These are phyloP conservation scores for Cymbidium sinense DNA, from an alignment of 106 monocot species.

Conservation along the genomic window DNA sequence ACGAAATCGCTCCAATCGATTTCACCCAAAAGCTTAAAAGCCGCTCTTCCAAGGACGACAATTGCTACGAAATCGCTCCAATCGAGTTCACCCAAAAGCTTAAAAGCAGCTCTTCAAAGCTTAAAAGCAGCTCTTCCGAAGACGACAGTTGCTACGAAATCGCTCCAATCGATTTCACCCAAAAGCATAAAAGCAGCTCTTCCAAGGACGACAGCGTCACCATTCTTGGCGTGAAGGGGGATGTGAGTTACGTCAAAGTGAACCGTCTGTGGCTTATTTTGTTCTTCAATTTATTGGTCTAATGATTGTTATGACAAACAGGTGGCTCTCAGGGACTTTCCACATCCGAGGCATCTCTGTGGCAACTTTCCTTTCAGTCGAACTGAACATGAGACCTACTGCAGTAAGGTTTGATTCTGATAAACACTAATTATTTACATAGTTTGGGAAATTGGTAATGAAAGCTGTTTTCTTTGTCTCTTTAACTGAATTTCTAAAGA, in stretches of 20 bases:
- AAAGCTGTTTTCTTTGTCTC: neutral
- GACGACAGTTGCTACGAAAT: too few species aligned
- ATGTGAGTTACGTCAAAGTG: neutral
- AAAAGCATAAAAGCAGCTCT: neutral
- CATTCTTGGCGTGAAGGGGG: neutral
- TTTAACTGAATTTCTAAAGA: neutral
- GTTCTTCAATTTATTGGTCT: neutral
- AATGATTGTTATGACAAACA: constrained; percentile 2
- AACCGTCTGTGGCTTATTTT: neutral
- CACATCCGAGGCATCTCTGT: constrained; percentile 51
- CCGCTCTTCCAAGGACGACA: neutral
- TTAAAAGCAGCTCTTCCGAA: too few species aligned
- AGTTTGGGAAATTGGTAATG: neutral
- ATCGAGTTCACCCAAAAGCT: too few species aligned
- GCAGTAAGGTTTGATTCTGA: constrained; percentile 19
- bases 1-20: constrained; percentile 9
- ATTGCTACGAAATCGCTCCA: too few species aligned
- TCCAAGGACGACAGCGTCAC: neutral
- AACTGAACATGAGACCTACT: constrained; percentile 25
- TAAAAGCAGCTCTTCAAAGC: too few species aligned
- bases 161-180: constrained; percentile 3
- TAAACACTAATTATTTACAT: neutral
- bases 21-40: neutral
- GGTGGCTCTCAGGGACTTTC: constrained; percentile 44
- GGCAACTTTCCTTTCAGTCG: constrained; percentile 31